Evolutionary conservation across 2,329 filamentous ascomycete species (phyloP).

Genomic region (Penicillium vulpinum): DNA sequence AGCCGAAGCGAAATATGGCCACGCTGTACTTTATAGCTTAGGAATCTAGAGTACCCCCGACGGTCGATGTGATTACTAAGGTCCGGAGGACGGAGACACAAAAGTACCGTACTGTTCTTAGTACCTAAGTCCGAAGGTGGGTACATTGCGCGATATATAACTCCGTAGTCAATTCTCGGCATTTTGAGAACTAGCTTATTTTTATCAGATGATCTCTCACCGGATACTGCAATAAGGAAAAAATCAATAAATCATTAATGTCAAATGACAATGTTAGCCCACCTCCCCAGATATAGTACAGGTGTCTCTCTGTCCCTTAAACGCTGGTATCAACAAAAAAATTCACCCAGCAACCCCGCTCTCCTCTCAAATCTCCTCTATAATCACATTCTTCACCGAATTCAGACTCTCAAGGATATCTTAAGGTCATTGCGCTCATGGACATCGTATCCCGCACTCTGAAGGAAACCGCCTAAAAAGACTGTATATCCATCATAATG

Average conservation of each 20-base stretch:
- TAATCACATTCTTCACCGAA: neutral
- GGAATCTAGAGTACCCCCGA: too few species aligned
- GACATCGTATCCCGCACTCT: constrained; percentile 20
- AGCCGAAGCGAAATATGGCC: constrained; percentile 8
- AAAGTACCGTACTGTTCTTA: too few species aligned
- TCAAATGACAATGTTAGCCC: constrained; percentile 1
- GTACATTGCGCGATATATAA: too few species aligned
- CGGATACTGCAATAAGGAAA: neutral
- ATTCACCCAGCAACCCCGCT: neutral
- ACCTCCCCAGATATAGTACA: constrained; percentile 12
- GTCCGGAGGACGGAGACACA: too few species aligned
- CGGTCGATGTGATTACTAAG: too few species aligned
- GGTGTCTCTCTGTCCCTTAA: neutral
- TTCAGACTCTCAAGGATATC: neutral
- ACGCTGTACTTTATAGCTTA: constrained; percentile 19
- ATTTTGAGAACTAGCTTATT: too few species aligned
- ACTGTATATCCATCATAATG: neutral
- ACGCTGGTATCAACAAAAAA: constrained; percentile 7
- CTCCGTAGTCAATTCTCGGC: too few species aligned
- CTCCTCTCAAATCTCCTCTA: neutral
- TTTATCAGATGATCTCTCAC: constrained; percentile 5
- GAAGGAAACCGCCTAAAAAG: neutral
- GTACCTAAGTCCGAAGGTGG: too few species aligned
- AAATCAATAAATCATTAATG: constrained; percentile 8
- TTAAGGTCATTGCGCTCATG: neutral